Evolutionary conservation across 768 basidiomycete species (phyloP).

Genomic region (Rhizopogon roseolus): DNA sequence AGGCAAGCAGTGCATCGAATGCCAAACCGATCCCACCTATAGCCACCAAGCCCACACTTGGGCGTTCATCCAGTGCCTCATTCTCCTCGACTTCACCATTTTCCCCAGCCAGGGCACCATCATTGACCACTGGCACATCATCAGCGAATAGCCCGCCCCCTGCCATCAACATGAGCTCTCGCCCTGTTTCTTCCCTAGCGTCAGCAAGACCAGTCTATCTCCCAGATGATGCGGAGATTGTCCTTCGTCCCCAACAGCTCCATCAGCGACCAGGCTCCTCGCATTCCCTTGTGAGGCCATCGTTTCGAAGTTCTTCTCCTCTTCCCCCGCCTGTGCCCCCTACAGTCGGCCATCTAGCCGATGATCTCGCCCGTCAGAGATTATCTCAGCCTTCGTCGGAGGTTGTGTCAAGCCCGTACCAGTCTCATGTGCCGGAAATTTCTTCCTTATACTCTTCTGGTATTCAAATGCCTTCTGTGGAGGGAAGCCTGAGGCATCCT

Average conservation of each 20-base stretch:
- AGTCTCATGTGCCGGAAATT: constrained; percentile 9
- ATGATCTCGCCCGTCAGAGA: constrained; percentile 35
- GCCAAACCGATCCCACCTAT: background rate
- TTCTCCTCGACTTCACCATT: constrained; percentile 2
- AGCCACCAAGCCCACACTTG: constrained; percentile 8
- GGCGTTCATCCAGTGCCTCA: background rate
- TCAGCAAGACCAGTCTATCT: background rate
- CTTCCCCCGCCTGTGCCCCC: background rate
- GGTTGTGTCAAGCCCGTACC: background rate
- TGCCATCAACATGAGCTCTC: constrained; percentile 7
- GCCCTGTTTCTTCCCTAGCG: constrained; percentile 5
- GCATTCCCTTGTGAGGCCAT: background rate
- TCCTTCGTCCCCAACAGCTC: background rate
- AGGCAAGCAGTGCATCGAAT: constrained; percentile 2
- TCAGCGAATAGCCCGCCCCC: constrained; percentile 5
- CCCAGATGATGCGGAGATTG: background rate
- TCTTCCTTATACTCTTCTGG: constrained; percentile 43
- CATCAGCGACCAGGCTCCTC: constrained; percentile 3
- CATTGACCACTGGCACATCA: background rate
- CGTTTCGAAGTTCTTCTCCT: background rate
- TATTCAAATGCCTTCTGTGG: constrained; percentile 24
- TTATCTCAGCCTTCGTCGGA: constrained; percentile 23
- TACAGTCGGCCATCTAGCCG: constrained; percentile 26
- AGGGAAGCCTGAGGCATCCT: constrained; percentile 7
- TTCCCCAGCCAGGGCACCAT: constrained; percentile 7